phyloP scores from a whole-genome alignment of 441 rosid species.

The Codiaeum variegatum region DNA sequence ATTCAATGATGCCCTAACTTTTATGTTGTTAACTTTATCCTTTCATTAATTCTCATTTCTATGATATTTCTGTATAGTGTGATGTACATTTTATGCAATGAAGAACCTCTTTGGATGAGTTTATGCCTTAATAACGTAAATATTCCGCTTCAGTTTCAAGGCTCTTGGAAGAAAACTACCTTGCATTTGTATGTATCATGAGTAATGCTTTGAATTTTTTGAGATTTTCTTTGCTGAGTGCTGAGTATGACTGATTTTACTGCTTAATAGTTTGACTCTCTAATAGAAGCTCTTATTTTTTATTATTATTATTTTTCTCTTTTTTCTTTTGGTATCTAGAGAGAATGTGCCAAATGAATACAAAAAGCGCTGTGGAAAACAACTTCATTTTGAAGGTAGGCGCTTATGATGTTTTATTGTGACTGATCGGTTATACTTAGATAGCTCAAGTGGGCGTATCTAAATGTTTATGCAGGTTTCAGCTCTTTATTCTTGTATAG shows the following conservation, averaged over 20 bases:
- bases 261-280: background rate
- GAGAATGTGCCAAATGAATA: slow-evolving; percentile 52
- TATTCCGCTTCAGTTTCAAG: slow-evolving; percentile 58
- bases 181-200: slow-evolving; percentile 50
- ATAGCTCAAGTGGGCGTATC: background rate
- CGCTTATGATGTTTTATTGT: slow-evolving; percentile 9
- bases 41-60: background rate
- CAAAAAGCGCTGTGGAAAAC: slow-evolving; percentile 33
- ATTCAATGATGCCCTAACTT: no score
- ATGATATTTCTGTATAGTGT: slow-evolving; percentile 42
- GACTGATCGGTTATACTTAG: background rate
- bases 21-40: background rate
- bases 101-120: slow-evolving; percentile 93
- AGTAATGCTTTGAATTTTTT: background rate
- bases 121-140: slow-evolving; percentile 51
- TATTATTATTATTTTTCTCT: background rate
- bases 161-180: slow-evolving; percentile 86
- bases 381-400: slow-evolving; percentile 65
- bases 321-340: slow-evolving; percentile 35
- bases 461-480: slow-evolving; percentile 58
- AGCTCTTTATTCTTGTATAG: slow-evolving; percentile 70
- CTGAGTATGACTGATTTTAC: background rate
- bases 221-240: background rate
- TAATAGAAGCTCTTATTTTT: background rate
- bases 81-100: slow-evolving; percentile 81